Percentiles rank a stretch among this genome's conserved stretches.
Evolutionary conservation across 1,284 basidiomycete species (phyloP).

Genomic region (Cryptococcus neoformans): DNA sequence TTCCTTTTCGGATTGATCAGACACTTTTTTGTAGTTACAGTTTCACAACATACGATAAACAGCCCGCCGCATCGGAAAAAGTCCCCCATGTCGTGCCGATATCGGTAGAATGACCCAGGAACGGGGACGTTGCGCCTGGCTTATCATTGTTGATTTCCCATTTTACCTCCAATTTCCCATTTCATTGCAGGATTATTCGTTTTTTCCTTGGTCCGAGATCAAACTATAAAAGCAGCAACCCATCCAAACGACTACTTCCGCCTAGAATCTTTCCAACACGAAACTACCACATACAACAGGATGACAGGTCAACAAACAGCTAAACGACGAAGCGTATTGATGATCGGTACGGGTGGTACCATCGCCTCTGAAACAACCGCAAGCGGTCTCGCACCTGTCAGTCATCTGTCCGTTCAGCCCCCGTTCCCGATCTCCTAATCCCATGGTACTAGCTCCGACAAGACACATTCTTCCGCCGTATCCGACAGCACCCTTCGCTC

Average conservation of each 20-base stretch:
- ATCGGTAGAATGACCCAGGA: too few relatives aligned
- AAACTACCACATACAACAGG: neutral
- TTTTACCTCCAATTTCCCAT: slow-evolving; percentile 6
- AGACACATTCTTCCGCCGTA: slow-evolving; percentile 43
- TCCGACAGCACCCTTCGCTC: slow-evolving; percentile 41
- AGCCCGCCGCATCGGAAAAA: too few relatives aligned
- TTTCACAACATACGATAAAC: too few relatives aligned
- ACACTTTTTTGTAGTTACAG: too few relatives aligned
- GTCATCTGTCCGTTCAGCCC: slow-evolving; percentile 1
- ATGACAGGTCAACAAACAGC: neutral
- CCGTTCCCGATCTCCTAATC: neutral
- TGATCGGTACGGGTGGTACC: slow-evolving; percentile 46
- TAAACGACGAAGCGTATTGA: slow-evolving; percentile 19
- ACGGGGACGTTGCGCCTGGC: neutral
- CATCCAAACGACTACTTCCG: neutral
- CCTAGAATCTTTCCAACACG: neutral
- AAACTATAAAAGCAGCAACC: neutral
- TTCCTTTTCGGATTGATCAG: too few relatives aligned
- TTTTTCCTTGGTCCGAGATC: neutral
- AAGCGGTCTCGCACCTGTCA: slow-evolving; percentile 36
- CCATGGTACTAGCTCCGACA: slow-evolving; percentile 30
- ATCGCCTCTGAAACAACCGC: slow-evolving; percentile 42
- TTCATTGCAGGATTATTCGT: neutral
- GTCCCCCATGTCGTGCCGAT: too few relatives aligned
- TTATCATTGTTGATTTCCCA: slow-evolving; percentile 9